Evolutionary conservation across 306 rosid genomes (phyloP), one percentile per base, ranked within the genome.

Genomic region (Albizia julibrissin): DNA sequence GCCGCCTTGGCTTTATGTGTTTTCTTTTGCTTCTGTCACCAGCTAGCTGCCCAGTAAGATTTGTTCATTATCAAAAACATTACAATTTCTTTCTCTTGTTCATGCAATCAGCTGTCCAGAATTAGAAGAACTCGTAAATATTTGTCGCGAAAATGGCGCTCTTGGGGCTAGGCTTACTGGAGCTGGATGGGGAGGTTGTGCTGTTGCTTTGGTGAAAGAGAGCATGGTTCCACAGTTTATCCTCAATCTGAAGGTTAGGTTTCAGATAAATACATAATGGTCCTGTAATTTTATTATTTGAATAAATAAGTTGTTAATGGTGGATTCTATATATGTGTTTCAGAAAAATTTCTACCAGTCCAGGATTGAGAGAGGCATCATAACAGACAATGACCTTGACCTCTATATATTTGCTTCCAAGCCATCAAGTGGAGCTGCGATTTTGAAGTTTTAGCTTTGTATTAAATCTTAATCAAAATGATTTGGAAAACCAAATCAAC

Each of bases 401-500:
- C 94, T 89, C 59, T 92, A 90, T 79, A 87, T 95, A 22, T 95
- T 95, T 80, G 98, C 99, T 75, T 95, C 99, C 84, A 95, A 93
- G 91, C 99, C 99, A 4, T 92, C 99, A 22, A 92, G 99, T 84
- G 99, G 99, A 44, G 93, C 99, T 84, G 99, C 99, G 58, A 89
- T 95, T 81, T 86, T 95, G 81, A 91, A 91, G 88, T 87, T 95
- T 75, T 93, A 91, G 83, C 21, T 8, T 56, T 0, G 34, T 34
- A n/a, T 19, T n/a, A 21, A n/a, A n/a, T 56, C 24, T 54, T 56
- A 56, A 52, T 52, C 24, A 56, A 56, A n/a, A 15, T 47, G 54
- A 47, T 14, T 47, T 47, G 54, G 54, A 47, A 47, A 47, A 4
- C 54, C 19, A 47, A 47, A 47, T 21, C 1, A 7, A 56, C 24